These are phyloP conservation scores for Colletotrichum sp. DNA, from an alignment of 2,329 filamentous ascomycete genomes.

Conservation along the genomic window DNA sequence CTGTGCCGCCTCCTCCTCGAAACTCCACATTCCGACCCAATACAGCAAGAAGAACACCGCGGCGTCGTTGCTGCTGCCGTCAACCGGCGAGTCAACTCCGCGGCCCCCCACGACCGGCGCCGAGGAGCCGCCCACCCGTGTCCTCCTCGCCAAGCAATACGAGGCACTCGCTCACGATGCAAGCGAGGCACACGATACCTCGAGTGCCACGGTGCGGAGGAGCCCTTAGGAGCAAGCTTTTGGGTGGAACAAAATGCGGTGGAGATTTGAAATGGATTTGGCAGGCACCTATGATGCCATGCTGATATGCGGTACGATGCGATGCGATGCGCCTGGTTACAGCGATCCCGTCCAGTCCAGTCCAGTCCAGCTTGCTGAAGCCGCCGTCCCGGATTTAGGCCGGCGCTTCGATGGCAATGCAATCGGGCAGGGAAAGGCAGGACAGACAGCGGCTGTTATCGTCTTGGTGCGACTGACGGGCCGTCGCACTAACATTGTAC, in stretches of 20 bases:
- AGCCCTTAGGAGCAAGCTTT: neutral
- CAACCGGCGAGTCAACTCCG: neutral
- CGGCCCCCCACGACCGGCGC: neutral
- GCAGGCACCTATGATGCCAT: neutral
- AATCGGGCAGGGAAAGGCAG: neutral
- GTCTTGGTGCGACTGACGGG: neutral
- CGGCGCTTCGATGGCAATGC: slow-evolving; percentile 3
- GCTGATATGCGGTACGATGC: neutral
- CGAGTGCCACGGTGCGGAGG: neutral
- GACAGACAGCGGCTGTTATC: neutral
- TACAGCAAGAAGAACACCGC: neutral
- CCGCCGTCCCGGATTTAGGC: neutral
- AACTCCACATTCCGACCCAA: neutral
- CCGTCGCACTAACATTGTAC: slow-evolving; percentile 3
- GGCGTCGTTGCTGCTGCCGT: neutral
- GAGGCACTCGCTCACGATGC: neutral
- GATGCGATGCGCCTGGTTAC: neutral
- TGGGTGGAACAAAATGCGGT: neutral
- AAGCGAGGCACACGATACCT: neutral
- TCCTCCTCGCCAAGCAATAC: neutral
- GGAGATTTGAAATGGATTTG: neutral
- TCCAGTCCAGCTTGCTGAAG: neutral
- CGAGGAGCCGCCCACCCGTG: neutral
- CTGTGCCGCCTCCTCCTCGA: neutral
- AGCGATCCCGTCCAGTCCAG: neutral